These are phyloP conservation scores for Gynandropsis gynandra DNA, from an alignment of 345 rosid species.

Conservation along the genomic window DNA sequence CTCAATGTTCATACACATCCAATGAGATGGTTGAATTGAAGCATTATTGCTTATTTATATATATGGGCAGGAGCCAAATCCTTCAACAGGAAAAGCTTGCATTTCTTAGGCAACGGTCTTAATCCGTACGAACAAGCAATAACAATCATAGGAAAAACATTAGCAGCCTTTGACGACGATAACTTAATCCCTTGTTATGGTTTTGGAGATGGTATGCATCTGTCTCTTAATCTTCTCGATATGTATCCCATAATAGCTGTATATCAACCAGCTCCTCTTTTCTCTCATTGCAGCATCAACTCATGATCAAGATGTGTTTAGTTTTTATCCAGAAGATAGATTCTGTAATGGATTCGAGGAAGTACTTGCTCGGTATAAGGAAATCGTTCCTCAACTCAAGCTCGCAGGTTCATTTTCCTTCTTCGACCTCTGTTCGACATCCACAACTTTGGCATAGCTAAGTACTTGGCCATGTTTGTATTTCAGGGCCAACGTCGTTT, in stretches of 20 bases:
- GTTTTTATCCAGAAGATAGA: conserved; percentile 58
- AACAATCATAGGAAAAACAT: conserved; percentile 79
- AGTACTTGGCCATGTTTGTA: conserved; percentile 4
- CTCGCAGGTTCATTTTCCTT: conserved; percentile 59
- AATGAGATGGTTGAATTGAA: no score
- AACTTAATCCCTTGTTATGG: conserved; percentile 93
- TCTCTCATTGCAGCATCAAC: conserved; percentile 60
- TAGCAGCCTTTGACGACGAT: conserved; percentile 84
- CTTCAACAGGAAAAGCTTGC: conserved; percentile 67
- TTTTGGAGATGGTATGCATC: conserved; percentile 75
- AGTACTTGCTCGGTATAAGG: conserved; percentile 64
- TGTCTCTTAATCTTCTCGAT: background rate
- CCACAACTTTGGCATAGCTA: conserved; percentile 9
- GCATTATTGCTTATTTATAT: conserved; percentile 20
- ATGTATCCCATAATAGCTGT: background rate
- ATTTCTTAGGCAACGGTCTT: conserved; percentile 47
- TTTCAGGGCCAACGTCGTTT: conserved; percentile 88
- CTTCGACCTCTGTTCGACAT: conserved; percentile 12
- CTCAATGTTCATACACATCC: conserved; percentile 21
- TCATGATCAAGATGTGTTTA: conserved; percentile 89
- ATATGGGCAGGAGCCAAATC: conserved; percentile 55
- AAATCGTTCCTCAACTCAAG: conserved; percentile 67
- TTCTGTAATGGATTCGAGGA: conserved; percentile 93
- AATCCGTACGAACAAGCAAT: conserved; percentile 96
- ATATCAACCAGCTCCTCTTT: background rate